phyloP scores from a whole-genome alignment of 257 asterid species.

The Echites panduratus region DNA sequence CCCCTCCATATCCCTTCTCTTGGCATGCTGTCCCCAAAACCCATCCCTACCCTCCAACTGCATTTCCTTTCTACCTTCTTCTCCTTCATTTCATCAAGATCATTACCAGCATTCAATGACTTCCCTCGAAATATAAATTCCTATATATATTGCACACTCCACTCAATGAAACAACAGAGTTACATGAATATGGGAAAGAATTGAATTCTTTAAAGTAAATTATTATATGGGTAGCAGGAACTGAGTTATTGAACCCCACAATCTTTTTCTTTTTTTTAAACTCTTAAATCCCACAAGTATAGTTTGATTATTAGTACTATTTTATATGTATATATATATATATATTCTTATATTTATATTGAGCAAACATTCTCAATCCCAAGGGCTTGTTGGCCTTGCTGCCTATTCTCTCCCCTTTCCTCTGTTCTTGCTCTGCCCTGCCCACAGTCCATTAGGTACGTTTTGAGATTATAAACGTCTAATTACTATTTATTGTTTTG shows the following conservation, averaged over 20 bases:
- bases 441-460: constrained; percentile 12
- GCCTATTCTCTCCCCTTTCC: constrained; percentile 7
- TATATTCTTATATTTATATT: background rate
- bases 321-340: too few relatives aligned
- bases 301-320: background rate
- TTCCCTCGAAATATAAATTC: too few relatives aligned
- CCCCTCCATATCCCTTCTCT: constrained; percentile 39
- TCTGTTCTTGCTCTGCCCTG: constrained; percentile 13
- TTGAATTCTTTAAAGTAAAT: too few relatives aligned
- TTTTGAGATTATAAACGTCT: constrained; percentile 26
- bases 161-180: too few relatives aligned
- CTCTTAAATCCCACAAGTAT: background rate
- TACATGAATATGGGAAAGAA: too few relatives aligned
- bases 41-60: constrained; percentile 13
- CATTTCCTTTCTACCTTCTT: background rate
- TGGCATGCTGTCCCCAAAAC: constrained; percentile 43
- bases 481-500: constrained; percentile 7
- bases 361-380: constrained; percentile 27
- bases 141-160: too few relatives aligned
- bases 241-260: constrained; percentile 14
- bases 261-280: background rate
- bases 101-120: background rate
- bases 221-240: constrained; percentile 5
- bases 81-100: background rate
- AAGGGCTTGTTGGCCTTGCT: constrained; percentile 22